A percentile compares a stretch with the other conserved stretches of the same genome.
phyloP scores from a whole-genome alignment of 352 stramenopile species.

The Phytophthora colocasiae region DNA sequence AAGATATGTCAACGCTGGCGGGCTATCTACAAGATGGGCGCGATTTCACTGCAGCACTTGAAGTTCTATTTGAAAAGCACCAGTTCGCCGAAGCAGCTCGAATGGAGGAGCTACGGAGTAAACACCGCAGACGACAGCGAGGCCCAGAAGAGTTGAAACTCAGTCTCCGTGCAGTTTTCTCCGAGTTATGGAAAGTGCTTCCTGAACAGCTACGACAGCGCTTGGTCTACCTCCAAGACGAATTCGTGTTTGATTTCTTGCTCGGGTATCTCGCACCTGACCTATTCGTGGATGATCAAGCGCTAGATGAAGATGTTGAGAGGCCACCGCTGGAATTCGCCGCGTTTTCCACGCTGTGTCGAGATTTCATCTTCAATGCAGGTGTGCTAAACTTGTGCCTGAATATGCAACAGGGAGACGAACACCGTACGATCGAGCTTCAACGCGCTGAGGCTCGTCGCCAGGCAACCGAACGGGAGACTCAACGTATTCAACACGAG shows the following conservation, averaged over 20 bases:
- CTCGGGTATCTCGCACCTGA: conserved; percentile 47
- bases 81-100: conserved; percentile 79
- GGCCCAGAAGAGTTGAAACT: conserved; percentile 49
- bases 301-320: conserved; percentile 21
- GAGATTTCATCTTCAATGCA: conserved; percentile 66
- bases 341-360: conserved; percentile 63
- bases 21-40: conserved; percentile 57
- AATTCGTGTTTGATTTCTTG: conserved; percentile 73
- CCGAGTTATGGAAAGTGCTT: conserved; percentile 67
- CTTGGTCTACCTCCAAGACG: conserved; percentile 65
- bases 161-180: conserved; percentile 53
- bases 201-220: conserved; percentile 54
- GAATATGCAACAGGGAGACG: conserved; percentile 56
- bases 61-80: conserved; percentile 81
- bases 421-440: conserved; percentile 15
- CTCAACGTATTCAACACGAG: conserved; percentile 25
- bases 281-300: conserved; percentile 30
- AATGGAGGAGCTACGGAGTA: conserved; percentile 73
- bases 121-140: conserved; percentile 43
- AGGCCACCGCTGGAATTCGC: conserved; percentile 60
- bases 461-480: conserved; percentile 32
- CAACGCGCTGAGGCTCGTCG: conserved; percentile 14
- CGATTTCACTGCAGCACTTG: conserved; percentile 53
- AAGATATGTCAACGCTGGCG: conserved; percentile 48
- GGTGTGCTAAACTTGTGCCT: conserved; percentile 58